Conservation (phyloP, 73 alveolate species). For the Tetrahymena borealis region DNA sequence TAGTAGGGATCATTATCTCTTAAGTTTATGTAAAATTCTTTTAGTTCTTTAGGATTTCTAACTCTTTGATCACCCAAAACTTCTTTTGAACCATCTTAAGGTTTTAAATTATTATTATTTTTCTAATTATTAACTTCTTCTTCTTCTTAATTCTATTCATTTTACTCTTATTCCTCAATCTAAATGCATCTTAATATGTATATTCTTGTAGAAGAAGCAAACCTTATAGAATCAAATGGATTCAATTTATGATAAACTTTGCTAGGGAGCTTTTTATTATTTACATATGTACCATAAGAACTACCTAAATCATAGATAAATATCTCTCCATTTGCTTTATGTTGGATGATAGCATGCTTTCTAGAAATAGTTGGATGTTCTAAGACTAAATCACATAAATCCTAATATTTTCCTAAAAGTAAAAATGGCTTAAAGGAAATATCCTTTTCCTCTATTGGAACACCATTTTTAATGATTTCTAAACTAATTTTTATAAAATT, state of each 20-base stretch:
- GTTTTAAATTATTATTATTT: background rate
- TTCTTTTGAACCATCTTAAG: background rate
- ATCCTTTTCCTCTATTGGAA: background rate
- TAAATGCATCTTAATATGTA: slow-evolving; percentile 21
- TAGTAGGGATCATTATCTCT: background rate
- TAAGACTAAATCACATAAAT: slow-evolving; percentile 43
- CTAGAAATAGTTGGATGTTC: slow-evolving; percentile 67
- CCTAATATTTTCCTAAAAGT: slow-evolving; percentile 10
- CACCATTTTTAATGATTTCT: slow-evolving; percentile 22
- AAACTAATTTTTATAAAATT: background rate
- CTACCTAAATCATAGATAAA: slow-evolving; percentile 66
- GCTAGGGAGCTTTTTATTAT: slow-evolving; percentile 48
- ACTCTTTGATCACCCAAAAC: background rate
- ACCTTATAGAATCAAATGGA: slow-evolving; percentile 44
- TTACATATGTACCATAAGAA: slow-evolving; percentile 66
- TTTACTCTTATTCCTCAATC: slow-evolving; percentile 4
- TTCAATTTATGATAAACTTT: slow-evolving; percentile 48
- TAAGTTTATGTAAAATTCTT: background rate
- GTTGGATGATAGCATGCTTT: slow-evolving; percentile 63
- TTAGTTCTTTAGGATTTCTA: background rate
- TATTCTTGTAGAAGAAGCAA: slow-evolving; percentile 42
- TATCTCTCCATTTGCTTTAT: slow-evolving; percentile 61
- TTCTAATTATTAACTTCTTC: slow-evolving; percentile 47
- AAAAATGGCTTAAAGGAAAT: slow-evolving; percentile 3
- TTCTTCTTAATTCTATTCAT: slow-evolving; percentile 48